These are phyloP conservation scores for Flaveria floridana DNA, from an alignment of 140 eudicot species.

Conservation along the genomic window DNA sequence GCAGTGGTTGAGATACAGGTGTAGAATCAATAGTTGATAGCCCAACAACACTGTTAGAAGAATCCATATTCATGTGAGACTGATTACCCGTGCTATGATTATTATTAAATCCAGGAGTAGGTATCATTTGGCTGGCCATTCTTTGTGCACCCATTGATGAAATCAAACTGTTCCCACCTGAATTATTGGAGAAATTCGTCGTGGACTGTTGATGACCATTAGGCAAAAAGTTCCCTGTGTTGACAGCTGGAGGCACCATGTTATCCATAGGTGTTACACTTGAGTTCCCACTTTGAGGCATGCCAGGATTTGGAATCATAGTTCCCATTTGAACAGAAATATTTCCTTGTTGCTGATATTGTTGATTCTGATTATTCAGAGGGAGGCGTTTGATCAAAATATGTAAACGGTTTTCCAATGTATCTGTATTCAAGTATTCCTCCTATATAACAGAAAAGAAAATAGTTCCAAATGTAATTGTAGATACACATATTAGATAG, in stretches of 20 bases:
- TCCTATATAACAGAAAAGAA: constrained; percentile 49
- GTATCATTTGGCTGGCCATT: constrained; percentile 90
- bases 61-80: constrained; percentile 52
- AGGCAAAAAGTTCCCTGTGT: constrained; percentile 35
- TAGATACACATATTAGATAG: constrained; percentile 14
- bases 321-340: constrained; percentile 62
- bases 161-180: constrained; percentile 56
- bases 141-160: constrained; percentile 66
- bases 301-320: constrained; percentile 95
- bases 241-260: constrained; percentile 36
- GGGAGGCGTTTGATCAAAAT: constrained; percentile 48
- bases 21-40: constrained; percentile 56
- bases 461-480: constrained; percentile 7
- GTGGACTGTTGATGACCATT: constrained; percentile 68
- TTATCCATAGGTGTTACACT: constrained; percentile 51
- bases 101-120: constrained; percentile 77
- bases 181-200: constrained; percentile 44
- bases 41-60: constrained; percentile 48
- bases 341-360: constrained; percentile 54
- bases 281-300: constrained; percentile 74
- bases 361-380: constrained; percentile 55
- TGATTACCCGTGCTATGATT: constrained; percentile 43
- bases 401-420: constrained; percentile 62
- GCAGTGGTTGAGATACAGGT: constrained; percentile 55
- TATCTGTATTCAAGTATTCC: constrained; percentile 60